phyloP scores from a whole-genome alignment of 2,329 filamentous ascomycete genomes.

The Teratosphaeria pseudoeucalypti region DNA sequence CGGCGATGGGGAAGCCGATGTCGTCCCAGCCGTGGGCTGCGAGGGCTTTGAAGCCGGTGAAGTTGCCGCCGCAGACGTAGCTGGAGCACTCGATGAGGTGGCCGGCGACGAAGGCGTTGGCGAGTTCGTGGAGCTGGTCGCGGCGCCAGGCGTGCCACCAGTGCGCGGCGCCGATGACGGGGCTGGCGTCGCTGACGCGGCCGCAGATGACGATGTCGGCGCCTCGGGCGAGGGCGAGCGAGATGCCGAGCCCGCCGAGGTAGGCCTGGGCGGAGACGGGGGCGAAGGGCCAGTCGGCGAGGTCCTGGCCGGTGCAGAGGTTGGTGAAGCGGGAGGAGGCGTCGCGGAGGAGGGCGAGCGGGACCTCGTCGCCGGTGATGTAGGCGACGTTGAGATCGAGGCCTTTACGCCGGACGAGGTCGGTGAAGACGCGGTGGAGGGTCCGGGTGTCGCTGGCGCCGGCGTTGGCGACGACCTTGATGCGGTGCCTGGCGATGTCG shows the following conservation, averaged over 20 bases:
- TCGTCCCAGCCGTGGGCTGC: conserved; percentile 31
- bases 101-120: conserved; percentile 33
- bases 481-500: conserved; percentile 37
- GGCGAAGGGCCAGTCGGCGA: conserved; percentile 25
- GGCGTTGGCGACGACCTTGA: conserved; percentile 48
- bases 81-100: conserved; percentile 36
- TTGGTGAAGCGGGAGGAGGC: conserved; percentile 22
- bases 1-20: conserved; percentile 29
- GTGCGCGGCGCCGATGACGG: conserved; percentile 33
- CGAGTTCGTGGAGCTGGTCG: conserved; percentile 30
- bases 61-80: conserved; percentile 36
- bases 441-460: conserved; percentile 46
- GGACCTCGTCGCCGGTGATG: conserved; percentile 36
- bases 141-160: conserved; percentile 38
- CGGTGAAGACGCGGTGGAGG: conserved; percentile 36
- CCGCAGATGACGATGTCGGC: conserved; percentile 38
- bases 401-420: conserved; percentile 24
- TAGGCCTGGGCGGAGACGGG: conserved; percentile 30
- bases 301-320: conserved; percentile 29
- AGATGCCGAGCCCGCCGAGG: conserved; percentile 35
- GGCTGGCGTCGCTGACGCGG: conserved; percentile 34
- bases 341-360: conserved; percentile 25
- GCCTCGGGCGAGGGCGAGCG: conserved; percentile 29
- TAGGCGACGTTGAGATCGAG: conserved; percentile 39
- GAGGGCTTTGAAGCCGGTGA: conserved; percentile 32